Conservation (phyloP, 2,329 filamentous ascomycete species). For the Trichoderma aggressivum region DNA sequence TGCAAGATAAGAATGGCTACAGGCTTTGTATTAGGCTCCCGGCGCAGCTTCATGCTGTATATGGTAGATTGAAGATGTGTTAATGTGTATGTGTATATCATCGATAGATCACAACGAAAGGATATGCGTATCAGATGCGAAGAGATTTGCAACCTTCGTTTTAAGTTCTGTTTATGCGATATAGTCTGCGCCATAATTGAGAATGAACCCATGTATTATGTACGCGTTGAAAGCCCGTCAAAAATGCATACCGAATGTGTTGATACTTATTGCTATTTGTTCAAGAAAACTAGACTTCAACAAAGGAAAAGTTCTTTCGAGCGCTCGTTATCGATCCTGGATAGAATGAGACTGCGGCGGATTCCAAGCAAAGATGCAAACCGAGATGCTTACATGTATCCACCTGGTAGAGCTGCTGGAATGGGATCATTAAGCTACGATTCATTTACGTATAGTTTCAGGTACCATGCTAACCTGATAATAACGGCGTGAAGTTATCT, state of each 20-base stretch:
- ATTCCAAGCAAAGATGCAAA: neutral
- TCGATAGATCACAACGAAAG: fast-evolving
- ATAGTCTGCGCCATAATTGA: neutral
- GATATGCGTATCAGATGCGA: neutral
- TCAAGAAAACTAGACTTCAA: neutral
- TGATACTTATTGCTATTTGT: neutral
- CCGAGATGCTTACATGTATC: neutral
- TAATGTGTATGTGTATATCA: neutral
- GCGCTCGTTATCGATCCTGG: neutral
- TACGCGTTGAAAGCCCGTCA: neutral
- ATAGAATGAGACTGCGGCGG: neutral
- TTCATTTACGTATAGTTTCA: neutral
- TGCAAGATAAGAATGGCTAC: no score
- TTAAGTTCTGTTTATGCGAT: neutral
- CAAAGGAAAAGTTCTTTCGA: neutral
- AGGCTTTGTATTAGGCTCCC: neutral
- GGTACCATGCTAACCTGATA: neutral
- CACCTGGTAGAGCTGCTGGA: neutral
- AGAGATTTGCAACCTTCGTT: fast-evolving
- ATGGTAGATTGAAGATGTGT: neutral
- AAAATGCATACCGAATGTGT: neutral
- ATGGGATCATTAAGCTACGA: neutral
- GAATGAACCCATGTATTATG: neutral
- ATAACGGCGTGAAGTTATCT: neutral
- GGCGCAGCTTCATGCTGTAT: neutral